Conservation (phyloP, 2,329 filamentous ascomycete genomes). For the Xylariaceae sp. region DNA sequence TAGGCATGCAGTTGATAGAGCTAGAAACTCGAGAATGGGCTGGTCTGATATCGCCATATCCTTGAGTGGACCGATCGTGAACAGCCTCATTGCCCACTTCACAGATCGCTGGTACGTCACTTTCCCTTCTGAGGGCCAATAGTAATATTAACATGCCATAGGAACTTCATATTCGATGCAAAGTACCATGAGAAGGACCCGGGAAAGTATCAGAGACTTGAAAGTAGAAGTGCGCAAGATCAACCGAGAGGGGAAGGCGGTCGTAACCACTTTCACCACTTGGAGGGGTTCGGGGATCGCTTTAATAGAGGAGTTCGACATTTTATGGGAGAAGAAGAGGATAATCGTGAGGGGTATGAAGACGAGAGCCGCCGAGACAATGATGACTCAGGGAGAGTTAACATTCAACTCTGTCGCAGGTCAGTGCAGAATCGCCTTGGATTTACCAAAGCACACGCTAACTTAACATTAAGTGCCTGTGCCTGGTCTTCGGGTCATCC, state of each 20-base stretch:
- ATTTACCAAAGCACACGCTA: not conserved
- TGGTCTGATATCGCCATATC: constrained; percentile 89
- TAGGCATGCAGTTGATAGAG: constrained; percentile 68
- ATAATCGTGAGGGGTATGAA: constrained; percentile 19
- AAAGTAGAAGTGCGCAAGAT: constrained; percentile 22
- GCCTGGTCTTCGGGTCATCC: constrained; percentile 60
- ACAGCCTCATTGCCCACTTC: constrained; percentile 80
- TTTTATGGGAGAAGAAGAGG: constrained; percentile 46
- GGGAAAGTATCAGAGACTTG: constrained; percentile 55
- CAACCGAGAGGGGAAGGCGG: constrained; percentile 27
- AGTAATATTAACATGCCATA: constrained; percentile 35
- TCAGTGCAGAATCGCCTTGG: constrained; percentile 31
- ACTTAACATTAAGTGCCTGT: constrained; percentile 47
- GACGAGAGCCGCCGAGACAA: constrained; percentile 27
- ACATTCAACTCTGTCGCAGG: constrained; percentile 61
- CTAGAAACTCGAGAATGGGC: constrained; percentile 83
- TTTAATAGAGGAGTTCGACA: constrained; percentile 49
- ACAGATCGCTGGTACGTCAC: constrained; percentile 73
- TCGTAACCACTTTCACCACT: constrained; percentile 21
- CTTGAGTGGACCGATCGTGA: constrained; percentile 75
- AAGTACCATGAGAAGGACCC: constrained; percentile 71
- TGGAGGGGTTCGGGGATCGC: constrained; percentile 54
- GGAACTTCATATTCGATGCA: constrained; percentile 84
- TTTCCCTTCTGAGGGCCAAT: too few species aligned
- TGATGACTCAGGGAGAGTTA: constrained; percentile 39